Evolutionary conservation across 2,329 filamentous ascomycete genomes (phyloP).

Genomic region (Fusarium ramigenum): DNA sequence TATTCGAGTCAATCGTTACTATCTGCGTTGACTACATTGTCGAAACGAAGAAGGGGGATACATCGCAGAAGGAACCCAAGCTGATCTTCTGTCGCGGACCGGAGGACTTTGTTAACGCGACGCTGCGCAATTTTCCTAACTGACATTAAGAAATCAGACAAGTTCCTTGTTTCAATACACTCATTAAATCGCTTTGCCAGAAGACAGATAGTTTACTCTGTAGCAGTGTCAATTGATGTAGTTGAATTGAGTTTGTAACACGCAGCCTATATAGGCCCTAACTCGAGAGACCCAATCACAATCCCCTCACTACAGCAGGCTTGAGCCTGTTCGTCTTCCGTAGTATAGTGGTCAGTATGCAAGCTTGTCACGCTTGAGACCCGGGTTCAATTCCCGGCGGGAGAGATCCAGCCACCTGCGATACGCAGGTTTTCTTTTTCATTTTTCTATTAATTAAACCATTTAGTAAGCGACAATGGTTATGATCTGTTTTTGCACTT

Average conservation of each 20-base stretch:
- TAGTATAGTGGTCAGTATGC: constrained; percentile 19
- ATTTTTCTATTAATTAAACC: not conserved
- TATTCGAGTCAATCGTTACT: not conserved
- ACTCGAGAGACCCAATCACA: fast-evolving
- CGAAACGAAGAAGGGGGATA: not conserved
- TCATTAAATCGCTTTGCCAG: too few relatives aligned
- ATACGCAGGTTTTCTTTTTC: constrained; percentile 6
- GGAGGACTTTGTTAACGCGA: constrained; percentile 4
- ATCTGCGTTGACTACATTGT: not conserved
- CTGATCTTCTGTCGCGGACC: constrained; percentile 18
- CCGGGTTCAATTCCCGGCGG: not conserved
- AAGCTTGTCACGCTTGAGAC: not conserved
- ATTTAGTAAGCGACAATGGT: too few relatives aligned
- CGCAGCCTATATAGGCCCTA: fast-evolving
- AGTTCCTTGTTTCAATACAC: too few relatives aligned
- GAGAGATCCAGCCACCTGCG: constrained; percentile 22
- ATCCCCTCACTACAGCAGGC: constrained; percentile 18
- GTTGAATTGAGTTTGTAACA: fast-evolving
- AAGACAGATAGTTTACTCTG: not conserved
- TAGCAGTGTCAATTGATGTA: fast-evolving
- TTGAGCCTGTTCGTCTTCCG: constrained; percentile 9
- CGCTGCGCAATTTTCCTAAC: not conserved
- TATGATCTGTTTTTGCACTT: too few relatives aligned
- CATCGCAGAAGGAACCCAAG: not conserved
- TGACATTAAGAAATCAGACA: fast-evolving